Evolutionary conservation across 2,329 filamentous ascomycete species (phyloP).

Genomic region (Cordyceps farinosa): DNA sequence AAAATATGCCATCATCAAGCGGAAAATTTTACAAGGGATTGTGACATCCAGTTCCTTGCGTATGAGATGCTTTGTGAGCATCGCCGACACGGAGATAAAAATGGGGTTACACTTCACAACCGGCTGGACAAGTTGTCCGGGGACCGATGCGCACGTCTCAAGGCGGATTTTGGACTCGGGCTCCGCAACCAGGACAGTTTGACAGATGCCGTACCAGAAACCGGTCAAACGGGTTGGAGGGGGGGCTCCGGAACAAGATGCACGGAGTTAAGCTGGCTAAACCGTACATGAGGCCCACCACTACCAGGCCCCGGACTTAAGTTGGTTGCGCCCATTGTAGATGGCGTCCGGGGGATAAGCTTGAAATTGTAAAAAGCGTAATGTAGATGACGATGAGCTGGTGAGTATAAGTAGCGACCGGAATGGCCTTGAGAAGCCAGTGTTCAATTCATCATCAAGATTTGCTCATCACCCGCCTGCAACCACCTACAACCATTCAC

Average conservation of each 20-base stretch:
- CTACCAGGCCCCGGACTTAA: neutral
- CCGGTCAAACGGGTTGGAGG: too few relatives aligned
- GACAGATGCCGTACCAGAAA: too few relatives aligned
- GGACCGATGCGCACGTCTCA: neutral
- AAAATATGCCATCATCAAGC: too few relatives aligned
- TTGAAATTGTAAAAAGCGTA: neutral
- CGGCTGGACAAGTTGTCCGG: neutral
- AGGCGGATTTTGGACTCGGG: neutral
- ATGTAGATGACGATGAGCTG: neutral
- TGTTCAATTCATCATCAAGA: neutral
- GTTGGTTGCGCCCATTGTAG: neutral
- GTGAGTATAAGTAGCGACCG: neutral
- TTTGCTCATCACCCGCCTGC: neutral
- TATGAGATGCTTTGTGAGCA: neutral
- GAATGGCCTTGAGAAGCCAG: neutral
- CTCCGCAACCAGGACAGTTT: neutral
- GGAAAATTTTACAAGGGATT: too few relatives aligned
- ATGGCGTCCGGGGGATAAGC: neutral
- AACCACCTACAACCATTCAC: neutral
- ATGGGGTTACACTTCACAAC: neutral
- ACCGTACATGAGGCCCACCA: neutral
- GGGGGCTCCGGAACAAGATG: neutral
- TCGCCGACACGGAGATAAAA: conserved; percentile 2
- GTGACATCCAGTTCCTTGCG: too few relatives aligned
- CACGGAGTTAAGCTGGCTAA: conserved; percentile 1